A percentile compares a stretch with the other conserved stretches of the same genome.
Evolutionary conservation across 2,329 filamentous ascomycete species (phyloP).

Genomic region (Paecilomyces sp.): DNA sequence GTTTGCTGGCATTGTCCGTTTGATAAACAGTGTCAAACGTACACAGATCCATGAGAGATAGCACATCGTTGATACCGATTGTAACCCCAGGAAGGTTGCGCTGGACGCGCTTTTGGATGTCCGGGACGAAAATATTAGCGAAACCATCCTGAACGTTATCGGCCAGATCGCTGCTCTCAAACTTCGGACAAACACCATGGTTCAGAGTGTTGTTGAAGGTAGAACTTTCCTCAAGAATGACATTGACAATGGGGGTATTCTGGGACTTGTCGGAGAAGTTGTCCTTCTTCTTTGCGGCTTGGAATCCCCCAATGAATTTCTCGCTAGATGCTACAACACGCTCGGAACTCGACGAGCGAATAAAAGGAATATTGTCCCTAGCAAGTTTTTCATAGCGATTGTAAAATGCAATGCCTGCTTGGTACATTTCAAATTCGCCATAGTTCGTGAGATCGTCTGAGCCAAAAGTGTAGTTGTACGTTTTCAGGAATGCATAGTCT

Average conservation of each 20-base stretch:
- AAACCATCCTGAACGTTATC: slow-evolving; percentile 50
- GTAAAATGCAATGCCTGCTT: slow-evolving; percentile 72
- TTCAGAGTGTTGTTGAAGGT: slow-evolving; percentile 75
- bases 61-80: slow-evolving; percentile 54
- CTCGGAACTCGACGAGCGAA: slow-evolving; percentile 61
- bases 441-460: slow-evolving; percentile 62
- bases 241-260: slow-evolving; percentile 52
- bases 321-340: slow-evolving; percentile 68
- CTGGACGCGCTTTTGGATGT: slow-evolving; percentile 65
- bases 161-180: slow-evolving; percentile 50
- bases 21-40: slow-evolving; percentile 69
- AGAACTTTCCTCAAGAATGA: slow-evolving; percentile 59
- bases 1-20: slow-evolving; percentile 40
- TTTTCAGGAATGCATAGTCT: slow-evolving; percentile 61
- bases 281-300: slow-evolving; percentile 46
- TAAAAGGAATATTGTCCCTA: slow-evolving; percentile 54
- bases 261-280: slow-evolving; percentile 31
- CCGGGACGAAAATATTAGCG: slow-evolving; percentile 55
- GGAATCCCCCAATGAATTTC: slow-evolving; percentile 70
- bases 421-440: slow-evolving; percentile 62
- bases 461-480: slow-evolving; percentile 66
- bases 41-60: slow-evolving; percentile 81
- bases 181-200: slow-evolving; percentile 63
- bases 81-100: slow-evolving; percentile 60
- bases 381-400: slow-evolving; percentile 61